These are phyloP conservation scores for Hyaloscypha bicolor DNA, from an alignment of 495 filamentous ascomycete genomes.

Conservation along the genomic window DNA sequence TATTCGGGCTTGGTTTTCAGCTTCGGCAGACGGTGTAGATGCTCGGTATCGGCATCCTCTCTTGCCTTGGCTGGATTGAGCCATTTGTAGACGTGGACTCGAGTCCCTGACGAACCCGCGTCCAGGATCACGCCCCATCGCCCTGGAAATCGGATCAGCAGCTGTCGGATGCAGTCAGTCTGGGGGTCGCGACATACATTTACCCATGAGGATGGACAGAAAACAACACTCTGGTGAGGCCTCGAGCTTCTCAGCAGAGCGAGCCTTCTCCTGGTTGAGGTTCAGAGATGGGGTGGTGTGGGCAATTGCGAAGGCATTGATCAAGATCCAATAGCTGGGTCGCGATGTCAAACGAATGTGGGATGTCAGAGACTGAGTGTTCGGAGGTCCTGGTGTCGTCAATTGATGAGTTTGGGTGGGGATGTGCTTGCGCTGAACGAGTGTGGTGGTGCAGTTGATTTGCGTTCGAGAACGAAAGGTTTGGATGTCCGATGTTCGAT, in stretches of 20 bases:
- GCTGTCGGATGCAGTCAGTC: background rate
- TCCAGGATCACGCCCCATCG: slow-evolving; percentile 65
- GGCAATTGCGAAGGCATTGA: slow-evolving; percentile 29
- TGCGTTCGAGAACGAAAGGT: background rate
- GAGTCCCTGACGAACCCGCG: slow-evolving; percentile 76
- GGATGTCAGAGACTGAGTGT: slow-evolving; percentile 7
- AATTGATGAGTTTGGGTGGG: background rate
- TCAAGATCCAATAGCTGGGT: background rate
- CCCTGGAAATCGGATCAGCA: slow-evolving; percentile 25
- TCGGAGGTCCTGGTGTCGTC: background rate
- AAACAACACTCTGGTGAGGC: slow-evolving; percentile 4
- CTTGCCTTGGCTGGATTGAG: slow-evolving; percentile 71
- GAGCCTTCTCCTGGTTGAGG: background rate
- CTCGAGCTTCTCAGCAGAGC: slow-evolving; percentile 11
- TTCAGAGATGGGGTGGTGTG: slow-evolving; percentile 22
- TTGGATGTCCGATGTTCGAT: too few relatives aligned
- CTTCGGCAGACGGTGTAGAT: slow-evolving; percentile 72
- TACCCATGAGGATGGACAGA: slow-evolving; percentile 30
- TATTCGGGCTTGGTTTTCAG: slow-evolving; percentile 82
- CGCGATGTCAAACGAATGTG: slow-evolving; percentile 24
- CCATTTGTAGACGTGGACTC: slow-evolving; percentile 93
- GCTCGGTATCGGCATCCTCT: slow-evolving; percentile 57
- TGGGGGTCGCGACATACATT: slow-evolving; percentile 29
- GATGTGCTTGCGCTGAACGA: background rate
- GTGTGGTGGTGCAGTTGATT: background rate